These are phyloP conservation scores for Clarireedia paspali DNA, from an alignment of 2,329 filamentous ascomycete species.

Conservation along the genomic window DNA sequence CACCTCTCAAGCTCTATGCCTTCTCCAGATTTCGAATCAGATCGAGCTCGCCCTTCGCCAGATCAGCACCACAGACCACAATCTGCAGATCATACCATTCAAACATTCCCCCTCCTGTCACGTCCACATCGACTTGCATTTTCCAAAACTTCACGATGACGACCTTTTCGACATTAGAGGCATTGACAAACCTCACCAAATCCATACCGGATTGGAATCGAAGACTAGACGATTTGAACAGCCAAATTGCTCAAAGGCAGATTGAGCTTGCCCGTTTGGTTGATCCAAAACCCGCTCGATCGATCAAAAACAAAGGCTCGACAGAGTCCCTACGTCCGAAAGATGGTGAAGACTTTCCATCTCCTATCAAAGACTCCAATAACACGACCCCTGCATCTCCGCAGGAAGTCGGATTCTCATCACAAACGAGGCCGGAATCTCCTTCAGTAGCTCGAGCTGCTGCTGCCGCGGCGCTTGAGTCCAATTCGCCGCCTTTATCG, in stretches of 20 bases:
- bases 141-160: conserved; percentile 9
- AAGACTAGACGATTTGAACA: conserved; percentile 51
- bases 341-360: conserved; percentile 18
- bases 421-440: conserved; percentile 12
- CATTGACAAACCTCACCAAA: conserved; percentile 44
- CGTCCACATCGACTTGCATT: neutral
- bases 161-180: conserved; percentile 37
- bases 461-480: conserved; percentile 8
- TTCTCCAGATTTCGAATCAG: neutral
- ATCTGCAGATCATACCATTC: neutral
- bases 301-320: conserved; percentile 29
- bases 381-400: conserved; percentile 13
- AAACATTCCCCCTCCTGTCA: neutral
- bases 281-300: conserved; percentile 30
- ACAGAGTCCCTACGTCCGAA: conserved; percentile 29
- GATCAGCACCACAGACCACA: neutral
- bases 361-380: conserved; percentile 10
- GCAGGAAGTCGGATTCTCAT: conserved; percentile 9
- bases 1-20: neutral
- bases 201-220: conserved; percentile 54
- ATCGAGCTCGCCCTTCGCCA: neutral
- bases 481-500: conserved; percentile 4
- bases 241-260: conserved; percentile 55
- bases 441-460: conserved; percentile 14
- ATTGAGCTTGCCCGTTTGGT: conserved; percentile 47